Base-by-base conservation (phyloP, 2,329 filamentous ascomycete genomes). In the Sporothrix humicola region DNA sequence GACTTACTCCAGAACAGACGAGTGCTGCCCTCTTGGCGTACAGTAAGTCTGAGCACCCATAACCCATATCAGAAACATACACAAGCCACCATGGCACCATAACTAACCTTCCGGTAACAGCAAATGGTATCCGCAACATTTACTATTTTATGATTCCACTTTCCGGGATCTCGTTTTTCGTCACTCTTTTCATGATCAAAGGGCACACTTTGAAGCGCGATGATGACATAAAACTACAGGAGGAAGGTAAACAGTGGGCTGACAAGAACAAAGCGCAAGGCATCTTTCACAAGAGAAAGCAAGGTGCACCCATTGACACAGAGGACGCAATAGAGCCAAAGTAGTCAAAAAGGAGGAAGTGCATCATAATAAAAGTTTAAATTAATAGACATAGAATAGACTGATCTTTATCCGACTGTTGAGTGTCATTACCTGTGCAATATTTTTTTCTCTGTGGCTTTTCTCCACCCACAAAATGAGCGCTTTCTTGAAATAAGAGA, bases 141-240 rank as follows among this genome's bases (percentile, higher is more conserved):
- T 61, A 61, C 13, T 61, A 61, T 31, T 61, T 61, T 15, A 37
- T 61, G 58, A 61, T 61, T 61, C 58, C 58, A 8, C 23, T 61
- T 17, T 61, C 58, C 12, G 58, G 58, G 1, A 61, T 61, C 4
- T 61, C 58, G 2, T 61, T 61, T n/a, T 61, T 61, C 17, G 58
- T 61, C 23, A 61, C 58, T 17, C 31, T 61, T 17, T 42, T 61
- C 12, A 37, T 61, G 23, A 61, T 61, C 10, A 61, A 61, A 23
- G 58, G 58, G 2, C 58, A 61, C 23, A 61, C 58, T n/a, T 9
- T 61, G 8, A 61, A 61, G 17, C 20, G 56, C 1, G 56, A 59
- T 37, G 58, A 61, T n/a, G 58, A 61, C 31, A 10, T 10, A 61
- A 61, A 61, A n/a, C 26, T 61, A 17, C 58, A 61, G 26, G 58